phyloP scores from a whole-genome alignment of 306 rosid species.

The Casuarina glauca region DNA sequence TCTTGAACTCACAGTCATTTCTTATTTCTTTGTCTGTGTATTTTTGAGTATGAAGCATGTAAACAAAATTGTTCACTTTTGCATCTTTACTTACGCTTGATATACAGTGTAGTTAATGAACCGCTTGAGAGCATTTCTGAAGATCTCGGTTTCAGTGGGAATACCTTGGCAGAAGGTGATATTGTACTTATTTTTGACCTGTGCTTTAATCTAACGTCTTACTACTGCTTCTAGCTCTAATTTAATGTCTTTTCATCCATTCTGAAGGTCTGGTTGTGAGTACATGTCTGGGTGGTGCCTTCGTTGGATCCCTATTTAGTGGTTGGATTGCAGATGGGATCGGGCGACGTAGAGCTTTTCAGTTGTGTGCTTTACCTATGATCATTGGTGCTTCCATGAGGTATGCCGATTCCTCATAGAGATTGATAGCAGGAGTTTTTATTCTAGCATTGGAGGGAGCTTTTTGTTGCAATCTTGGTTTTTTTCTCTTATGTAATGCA shows the following conservation, averaged over 20 bases:
- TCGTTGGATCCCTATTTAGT: conserved; percentile 81
- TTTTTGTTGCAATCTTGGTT: conserved; percentile 4
- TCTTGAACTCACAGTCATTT: conserved; percentile 16
- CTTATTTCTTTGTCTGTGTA: conserved; percentile 18
- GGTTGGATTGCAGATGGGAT: conserved; percentile 97
- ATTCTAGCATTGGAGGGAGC: background rate
- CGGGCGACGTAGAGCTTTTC: conserved; percentile 96
- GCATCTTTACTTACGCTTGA: conserved; percentile 22
- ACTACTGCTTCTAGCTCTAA: conserved; percentile 15
- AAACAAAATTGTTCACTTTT: conserved; percentile 1
- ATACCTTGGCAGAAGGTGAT: conserved; percentile 92
- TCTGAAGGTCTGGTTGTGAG: conserved; percentile 92
- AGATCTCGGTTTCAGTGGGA: conserved; percentile 93
- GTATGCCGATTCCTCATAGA: conserved; percentile 31
- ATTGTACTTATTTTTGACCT: conserved; percentile 11
- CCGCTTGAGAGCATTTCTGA: conserved; percentile 88
- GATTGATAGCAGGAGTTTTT: background rate
- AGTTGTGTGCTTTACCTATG: conserved; percentile 86
- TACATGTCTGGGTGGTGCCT: conserved; percentile 93
- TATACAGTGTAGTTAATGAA: conserved; percentile 87
- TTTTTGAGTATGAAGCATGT: conserved; percentile 10
- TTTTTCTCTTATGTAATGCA: background rate
- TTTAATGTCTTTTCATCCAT: conserved; percentile 20
- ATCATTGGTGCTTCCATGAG: conserved; percentile 87
- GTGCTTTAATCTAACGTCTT: conserved; percentile 19